Evolutionary conservation across 163 green algal species (phyloP).

Genomic region (Volvox carteri): DNA sequence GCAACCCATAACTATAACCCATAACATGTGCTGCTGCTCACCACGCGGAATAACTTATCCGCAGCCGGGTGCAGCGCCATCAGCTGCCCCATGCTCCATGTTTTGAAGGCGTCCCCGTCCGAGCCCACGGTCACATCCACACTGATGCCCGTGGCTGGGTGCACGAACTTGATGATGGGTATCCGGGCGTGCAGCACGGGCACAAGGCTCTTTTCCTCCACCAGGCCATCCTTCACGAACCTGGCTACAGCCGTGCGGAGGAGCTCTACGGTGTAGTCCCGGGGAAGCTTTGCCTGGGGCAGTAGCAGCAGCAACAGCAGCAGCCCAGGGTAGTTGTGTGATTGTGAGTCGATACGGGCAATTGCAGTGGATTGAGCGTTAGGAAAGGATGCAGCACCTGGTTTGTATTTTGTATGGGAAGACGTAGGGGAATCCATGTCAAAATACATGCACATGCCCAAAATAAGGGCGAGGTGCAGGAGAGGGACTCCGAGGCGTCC

Average conservation of each 20-base stretch:
- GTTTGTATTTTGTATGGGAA: too few species aligned
- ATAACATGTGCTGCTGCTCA: too few species aligned
- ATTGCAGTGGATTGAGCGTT: too few species aligned
- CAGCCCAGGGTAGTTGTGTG: too few species aligned
- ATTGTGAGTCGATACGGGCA: too few species aligned
- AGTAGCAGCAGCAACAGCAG: too few species aligned
- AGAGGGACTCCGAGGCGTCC: too few species aligned
- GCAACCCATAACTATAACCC: too few species aligned
- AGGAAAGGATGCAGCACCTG: too few species aligned
- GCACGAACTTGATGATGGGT: slow-evolving; percentile 65
- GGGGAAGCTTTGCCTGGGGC: slow-evolving; percentile 29
- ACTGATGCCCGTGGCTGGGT: slow-evolving; percentile 16
- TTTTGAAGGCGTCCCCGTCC: slow-evolving; percentile 56
- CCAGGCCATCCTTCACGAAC: slow-evolving; percentile 5
- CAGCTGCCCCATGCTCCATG: slow-evolving; percentile 39
- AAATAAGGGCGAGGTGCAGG: too few species aligned
- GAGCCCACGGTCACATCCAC: slow-evolving; percentile 70
- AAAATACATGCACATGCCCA: too few species aligned
- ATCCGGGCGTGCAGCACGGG: slow-evolving; percentile 64
- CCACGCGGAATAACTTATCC: slow-evolving; percentile 15
- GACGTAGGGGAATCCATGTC: too few species aligned
- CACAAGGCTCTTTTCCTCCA: slow-evolving; percentile 19
- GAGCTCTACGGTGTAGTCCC: background rate
- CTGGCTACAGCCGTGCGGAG: background rate
- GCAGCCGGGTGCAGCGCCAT: slow-evolving; percentile 6